Evolutionary conservation across 352 stramenopile species (phyloP).

Genomic region (Phytophthora uliginosa): DNA sequence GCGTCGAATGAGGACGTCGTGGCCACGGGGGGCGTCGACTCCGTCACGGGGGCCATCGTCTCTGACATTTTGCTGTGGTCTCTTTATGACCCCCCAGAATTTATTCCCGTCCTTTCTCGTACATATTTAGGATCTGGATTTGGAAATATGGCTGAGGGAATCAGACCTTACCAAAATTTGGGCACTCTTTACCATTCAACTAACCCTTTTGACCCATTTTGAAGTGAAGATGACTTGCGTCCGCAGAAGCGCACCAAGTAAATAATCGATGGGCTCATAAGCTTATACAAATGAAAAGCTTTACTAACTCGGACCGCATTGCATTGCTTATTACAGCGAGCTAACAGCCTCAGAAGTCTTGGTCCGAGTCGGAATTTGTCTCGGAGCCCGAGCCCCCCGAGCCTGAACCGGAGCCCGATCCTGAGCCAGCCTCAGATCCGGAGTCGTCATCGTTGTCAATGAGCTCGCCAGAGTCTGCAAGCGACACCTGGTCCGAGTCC

Average conservation of each 20-base stretch:
- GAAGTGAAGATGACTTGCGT: no score
- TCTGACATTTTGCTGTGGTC: not conserved
- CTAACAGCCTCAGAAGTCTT: slow-evolving; percentile 66
- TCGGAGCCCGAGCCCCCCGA: slow-evolving; percentile 74
- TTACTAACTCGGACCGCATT: not conserved
- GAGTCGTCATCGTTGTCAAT: slow-evolving; percentile 90
- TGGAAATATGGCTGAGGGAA: no score
- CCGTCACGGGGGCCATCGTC: slow-evolving; percentile 16
- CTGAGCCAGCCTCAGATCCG: slow-evolving; percentile 52
- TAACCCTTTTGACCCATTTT: no score
- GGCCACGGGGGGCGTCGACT: slow-evolving; percentile 20
- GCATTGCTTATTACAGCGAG: not conserved
- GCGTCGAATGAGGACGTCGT: slow-evolving; percentile 51
- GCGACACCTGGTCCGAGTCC: slow-evolving; percentile 85
- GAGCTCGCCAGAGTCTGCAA: slow-evolving; percentile 85
- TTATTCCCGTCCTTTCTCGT: no score
- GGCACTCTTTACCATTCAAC: no score
- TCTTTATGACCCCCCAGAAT: no score
- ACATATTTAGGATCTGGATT: no score
- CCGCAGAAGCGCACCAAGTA: no score
- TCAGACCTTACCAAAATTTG: no score
- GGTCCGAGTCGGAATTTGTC: slow-evolving; percentile 85
- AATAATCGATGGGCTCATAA: no score
- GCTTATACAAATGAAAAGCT: not conserved
- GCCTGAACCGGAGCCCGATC: slow-evolving; percentile 61